Evolutionary conservation across 352 stramenopile genomes (phyloP).

Genomic region (Pythium rishiriense): DNA sequence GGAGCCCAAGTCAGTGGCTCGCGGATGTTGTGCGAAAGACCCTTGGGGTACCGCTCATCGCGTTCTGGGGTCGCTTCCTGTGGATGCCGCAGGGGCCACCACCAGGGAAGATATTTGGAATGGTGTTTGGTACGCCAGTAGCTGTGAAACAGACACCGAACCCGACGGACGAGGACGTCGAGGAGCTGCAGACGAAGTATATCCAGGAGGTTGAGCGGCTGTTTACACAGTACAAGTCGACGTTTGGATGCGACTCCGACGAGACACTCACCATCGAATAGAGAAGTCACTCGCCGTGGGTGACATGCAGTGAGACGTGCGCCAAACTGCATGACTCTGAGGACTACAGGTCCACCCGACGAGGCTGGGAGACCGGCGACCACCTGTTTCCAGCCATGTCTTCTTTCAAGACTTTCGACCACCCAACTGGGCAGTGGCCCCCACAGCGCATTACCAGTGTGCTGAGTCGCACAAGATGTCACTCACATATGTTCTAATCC

Average conservation of each 20-base stretch:
- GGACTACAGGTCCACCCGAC: no score
- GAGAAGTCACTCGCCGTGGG: no score
- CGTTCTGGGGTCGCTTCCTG: constrained; percentile 76
- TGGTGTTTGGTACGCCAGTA: constrained; percentile 77
- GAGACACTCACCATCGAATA: constrained; percentile 39
- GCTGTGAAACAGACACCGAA: constrained; percentile 45
- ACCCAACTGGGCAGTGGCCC: no score
- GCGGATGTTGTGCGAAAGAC: constrained; percentile 58
- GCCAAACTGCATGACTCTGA: no score
- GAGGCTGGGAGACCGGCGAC: no score
- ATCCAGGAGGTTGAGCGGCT: constrained; percentile 54
- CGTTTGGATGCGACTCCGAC: constrained; percentile 67
- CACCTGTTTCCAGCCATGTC: no score
- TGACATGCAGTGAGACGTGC: not conserved
- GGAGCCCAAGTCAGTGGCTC: constrained; percentile 53
- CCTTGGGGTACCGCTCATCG: constrained; percentile 65
- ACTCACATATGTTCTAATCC: no score
- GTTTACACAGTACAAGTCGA: constrained; percentile 65
- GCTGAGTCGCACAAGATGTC: no score
- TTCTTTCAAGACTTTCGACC: no score
- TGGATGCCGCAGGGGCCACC: constrained; percentile 67
- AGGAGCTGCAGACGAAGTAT: constrained; percentile 46
- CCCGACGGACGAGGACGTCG: constrained; percentile 57
- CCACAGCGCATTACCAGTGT: no score
- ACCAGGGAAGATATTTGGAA: constrained; percentile 61